Conservation (phyloP, 2,329 filamentous ascomycete genomes). For the Aspergillus fumigatiaffinis region DNA sequence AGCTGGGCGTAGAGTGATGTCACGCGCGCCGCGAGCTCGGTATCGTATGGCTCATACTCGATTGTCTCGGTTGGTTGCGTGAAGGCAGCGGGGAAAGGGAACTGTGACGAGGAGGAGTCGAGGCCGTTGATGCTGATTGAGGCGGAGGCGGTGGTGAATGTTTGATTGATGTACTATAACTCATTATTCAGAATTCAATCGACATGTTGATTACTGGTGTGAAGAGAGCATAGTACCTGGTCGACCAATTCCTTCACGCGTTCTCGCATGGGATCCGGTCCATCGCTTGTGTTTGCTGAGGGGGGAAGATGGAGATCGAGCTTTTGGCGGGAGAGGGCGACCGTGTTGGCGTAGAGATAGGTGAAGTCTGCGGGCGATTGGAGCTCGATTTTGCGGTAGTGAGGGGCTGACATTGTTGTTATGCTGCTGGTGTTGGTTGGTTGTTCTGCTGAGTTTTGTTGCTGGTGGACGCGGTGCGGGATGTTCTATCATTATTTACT, state of each 20-base stretch:
- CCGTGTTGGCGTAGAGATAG: conserved; percentile 46
- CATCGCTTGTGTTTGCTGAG: conserved; percentile 36
- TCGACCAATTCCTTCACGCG: conserved; percentile 41
- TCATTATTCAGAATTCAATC: no score
- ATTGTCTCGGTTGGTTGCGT: conserved; percentile 39
- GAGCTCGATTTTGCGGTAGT: conserved; percentile 50
- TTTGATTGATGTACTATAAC: conserved; percentile 41
- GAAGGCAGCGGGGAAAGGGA: conserved; percentile 30
- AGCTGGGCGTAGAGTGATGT: conserved; percentile 45
- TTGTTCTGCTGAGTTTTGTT: background rate
- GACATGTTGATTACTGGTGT: background rate
- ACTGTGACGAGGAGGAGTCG: conserved; percentile 32
- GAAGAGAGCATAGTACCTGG: conserved; percentile 24
- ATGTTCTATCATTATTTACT: background rate
- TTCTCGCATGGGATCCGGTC: conserved; percentile 42
- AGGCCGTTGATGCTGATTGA: conserved; percentile 49
- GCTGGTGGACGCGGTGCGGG: conserved; percentile 3
- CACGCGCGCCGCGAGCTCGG: conserved; percentile 40
- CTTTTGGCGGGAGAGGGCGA: conserved; percentile 44
- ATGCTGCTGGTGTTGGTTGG: background rate
- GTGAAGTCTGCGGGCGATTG: conserved; percentile 48
- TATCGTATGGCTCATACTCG: conserved; percentile 46
- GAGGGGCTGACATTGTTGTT: conserved; percentile 26
- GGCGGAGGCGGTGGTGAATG: conserved; percentile 40
- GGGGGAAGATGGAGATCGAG: conserved; percentile 47